A percentile compares a stretch with the other conserved stretches of the same genome.
Conservation (phyloP, 2,329 filamentous ascomycete species). For the Cladosporium colombiae region DNA sequence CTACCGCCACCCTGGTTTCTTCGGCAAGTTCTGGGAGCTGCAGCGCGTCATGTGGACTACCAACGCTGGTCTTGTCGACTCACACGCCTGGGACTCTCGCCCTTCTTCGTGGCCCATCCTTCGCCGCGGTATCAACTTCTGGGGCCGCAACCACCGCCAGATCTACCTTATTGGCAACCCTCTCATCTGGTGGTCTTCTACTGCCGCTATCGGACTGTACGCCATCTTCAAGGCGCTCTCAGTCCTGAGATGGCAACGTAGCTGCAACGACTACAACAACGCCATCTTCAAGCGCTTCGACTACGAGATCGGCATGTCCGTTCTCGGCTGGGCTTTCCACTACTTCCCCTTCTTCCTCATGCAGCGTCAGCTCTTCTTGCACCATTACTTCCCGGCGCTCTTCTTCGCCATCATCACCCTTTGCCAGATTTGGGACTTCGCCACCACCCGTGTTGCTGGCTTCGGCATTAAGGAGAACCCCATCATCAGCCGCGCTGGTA, state of each 20-base stretch:
- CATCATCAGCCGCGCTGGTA: slow-evolving; percentile 71
- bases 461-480: slow-evolving; percentile 70
- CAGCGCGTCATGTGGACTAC: slow-evolving; percentile 99
- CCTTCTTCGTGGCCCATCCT: slow-evolving; percentile 91
- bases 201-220: slow-evolving; percentile 74
- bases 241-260: slow-evolving; percentile 90
- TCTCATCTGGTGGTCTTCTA: slow-evolving; percentile 90
- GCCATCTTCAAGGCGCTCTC: slow-evolving; percentile 83
- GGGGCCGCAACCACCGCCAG: slow-evolving; percentile 90
- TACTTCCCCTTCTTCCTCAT: slow-evolving; percentile 99
- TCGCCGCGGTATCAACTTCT: slow-evolving; percentile 96
- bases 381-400: slow-evolving; percentile 96
- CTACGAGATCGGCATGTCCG: slow-evolving; percentile 87
- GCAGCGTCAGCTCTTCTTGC: slow-evolving; percentile 95
- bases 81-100: slow-evolving; percentile 96
- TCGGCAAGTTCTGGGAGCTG: slow-evolving; percentile 96
- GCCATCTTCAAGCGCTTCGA: slow-evolving; percentile 92
- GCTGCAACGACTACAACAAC: slow-evolving; percentile 80
- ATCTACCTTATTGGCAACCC: slow-evolving; percentile 97
- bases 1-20: slow-evolving; percentile 90
- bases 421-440: slow-evolving; percentile 86
- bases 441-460: slow-evolving; percentile 69
- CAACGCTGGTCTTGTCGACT: slow-evolving; percentile 93
- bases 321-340: slow-evolving; percentile 94
- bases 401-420: slow-evolving; percentile 92